Evolutionary conservation across 305 asterid species (phyloP), one percentile per base, ranked within the genome.

Genomic region (Rubia occidens): DNA sequence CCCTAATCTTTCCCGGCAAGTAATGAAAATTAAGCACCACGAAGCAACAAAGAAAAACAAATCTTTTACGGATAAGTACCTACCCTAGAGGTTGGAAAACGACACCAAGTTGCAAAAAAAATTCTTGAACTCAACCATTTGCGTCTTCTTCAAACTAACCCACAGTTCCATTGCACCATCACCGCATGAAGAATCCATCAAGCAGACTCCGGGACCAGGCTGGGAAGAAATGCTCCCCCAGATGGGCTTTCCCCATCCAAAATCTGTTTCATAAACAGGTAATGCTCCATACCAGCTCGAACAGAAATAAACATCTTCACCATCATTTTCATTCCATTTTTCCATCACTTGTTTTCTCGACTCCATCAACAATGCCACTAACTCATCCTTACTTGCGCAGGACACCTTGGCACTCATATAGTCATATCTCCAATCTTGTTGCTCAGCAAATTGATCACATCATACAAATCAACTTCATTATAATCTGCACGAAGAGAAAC

Each of bases 241-340:
- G 1, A 63, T 21, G 7, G 67, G 67, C 32, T 63, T 63, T 40
- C 67, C 67, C 67, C 67, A 40, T 17, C 67, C 67, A 6, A 63
- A 63, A 63, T 63, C 67, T 4, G 51, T 60, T 60, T 60, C 65
- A 6, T 63, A 63, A 15, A 63, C 53, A 0, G 67, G 67, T 13
- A 63, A 63, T n/a, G 67, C 67, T 18, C 67, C 67, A 40, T n/a
- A 63, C 67, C 67, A 63, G 4, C 67, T 63, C 15, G 67, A 63
- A 40, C 67, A 63, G 24, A 37, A 63, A 24, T 63, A 63, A 3
- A 63, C 53, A n/a, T 63, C 35, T 63, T 7, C 7, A 6, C 49
- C 26, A 17, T 39, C 67, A 17, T 14, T 15, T 17, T 53, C 58
- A 53, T 56, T 56, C 62, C 67, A 63, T 63, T 63, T 62, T n/a